Base-by-base conservation (phyloP, 2,329 filamentous ascomycete species). In the Fusarium udum region DNA sequence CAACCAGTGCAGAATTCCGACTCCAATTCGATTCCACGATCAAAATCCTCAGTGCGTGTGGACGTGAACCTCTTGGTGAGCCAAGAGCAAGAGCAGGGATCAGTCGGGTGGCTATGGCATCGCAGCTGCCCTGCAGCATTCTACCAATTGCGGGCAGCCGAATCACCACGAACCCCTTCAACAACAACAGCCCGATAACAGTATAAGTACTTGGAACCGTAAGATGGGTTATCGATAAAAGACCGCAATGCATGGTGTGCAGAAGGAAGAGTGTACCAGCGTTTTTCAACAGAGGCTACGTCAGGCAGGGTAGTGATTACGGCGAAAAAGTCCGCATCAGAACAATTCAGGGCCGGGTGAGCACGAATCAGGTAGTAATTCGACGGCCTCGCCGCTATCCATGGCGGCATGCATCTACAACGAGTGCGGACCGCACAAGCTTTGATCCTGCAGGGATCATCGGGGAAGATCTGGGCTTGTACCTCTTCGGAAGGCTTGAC, bases 251-350 rank as follows among this genome's bases (percentile, higher is more conserved):
- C 15, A 13, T 5, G 7, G 12, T 43, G 16, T 43, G 1, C 6
- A 13, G 4, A 1, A 43, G n/a, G 15, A 26, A 3, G 6, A 9
- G 7, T 5, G 12, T 9, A 7, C 22, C 7, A 24, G 42, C 4
- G n/a, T 18, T 18, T 5, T 18, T 43, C 42, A 43, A 43, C 42
- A 43, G 42, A 43, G 42, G 24, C 42, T 43, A 7, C 16, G n/a
- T 26, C n/a, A 24, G 16, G n/a, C 42, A 8, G 6, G 42, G 7
- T 18, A 24, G 16, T 1, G 11, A 24, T 8, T 43, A 15, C 11
- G 15, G 7, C 7, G 42, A 43, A 43, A 5, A 26, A 24, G 42
- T 43, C 42, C 42, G 12, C 22, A n/a, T 22, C 42, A 26, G n/a
- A 43, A 26, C 9, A 24, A 43, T 43, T 43, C n/a, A 24, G 16